Evolutionary conservation across 352 stramenopile species (phyloP).

Genomic region (Aphanomyces euteiches): DNA sequence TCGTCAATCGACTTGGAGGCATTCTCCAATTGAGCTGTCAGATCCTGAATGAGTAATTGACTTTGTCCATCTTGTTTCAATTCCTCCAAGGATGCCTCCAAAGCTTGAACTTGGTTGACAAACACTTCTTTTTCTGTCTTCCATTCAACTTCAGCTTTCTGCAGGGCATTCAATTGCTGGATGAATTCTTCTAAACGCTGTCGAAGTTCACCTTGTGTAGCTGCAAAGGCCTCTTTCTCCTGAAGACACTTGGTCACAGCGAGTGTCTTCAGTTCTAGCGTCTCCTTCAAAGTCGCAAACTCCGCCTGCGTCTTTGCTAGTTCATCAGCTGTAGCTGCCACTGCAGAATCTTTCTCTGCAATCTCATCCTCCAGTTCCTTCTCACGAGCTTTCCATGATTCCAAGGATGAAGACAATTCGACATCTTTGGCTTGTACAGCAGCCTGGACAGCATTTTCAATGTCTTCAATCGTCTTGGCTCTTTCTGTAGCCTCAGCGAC

Average conservation of each 20-base stretch:
- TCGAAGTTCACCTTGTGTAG: neutral
- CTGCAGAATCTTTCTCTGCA: constrained; percentile 24
- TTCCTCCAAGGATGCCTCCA: constrained; percentile 8
- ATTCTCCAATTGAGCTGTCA: no score
- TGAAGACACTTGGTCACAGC: constrained; percentile 14
- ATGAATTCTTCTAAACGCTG: constrained; percentile 1
- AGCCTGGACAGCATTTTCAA: neutral
- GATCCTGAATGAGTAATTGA: neutral
- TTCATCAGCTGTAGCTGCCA: constrained; percentile 31
- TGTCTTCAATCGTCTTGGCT: neutral
- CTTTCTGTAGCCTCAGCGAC: neutral
- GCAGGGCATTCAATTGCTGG: neutral
- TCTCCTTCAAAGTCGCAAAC: constrained; percentile 36
- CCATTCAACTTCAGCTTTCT: neutral
- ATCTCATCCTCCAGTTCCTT: constrained; percentile 35
- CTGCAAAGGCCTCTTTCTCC: constrained; percentile 12
- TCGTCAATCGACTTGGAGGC: no score
- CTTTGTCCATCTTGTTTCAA: neutral
- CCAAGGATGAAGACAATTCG: no score
- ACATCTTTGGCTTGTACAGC: neutral
- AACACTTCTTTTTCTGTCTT: constrained; percentile 5
- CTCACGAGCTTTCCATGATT: neutral
- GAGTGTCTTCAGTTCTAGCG: constrained; percentile 30
- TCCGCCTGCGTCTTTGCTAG: constrained; percentile 32
- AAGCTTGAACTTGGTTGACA: no score